Base-by-base conservation (phyloP, 169 alveolate species). In the Plasmodium berghei region DNA sequence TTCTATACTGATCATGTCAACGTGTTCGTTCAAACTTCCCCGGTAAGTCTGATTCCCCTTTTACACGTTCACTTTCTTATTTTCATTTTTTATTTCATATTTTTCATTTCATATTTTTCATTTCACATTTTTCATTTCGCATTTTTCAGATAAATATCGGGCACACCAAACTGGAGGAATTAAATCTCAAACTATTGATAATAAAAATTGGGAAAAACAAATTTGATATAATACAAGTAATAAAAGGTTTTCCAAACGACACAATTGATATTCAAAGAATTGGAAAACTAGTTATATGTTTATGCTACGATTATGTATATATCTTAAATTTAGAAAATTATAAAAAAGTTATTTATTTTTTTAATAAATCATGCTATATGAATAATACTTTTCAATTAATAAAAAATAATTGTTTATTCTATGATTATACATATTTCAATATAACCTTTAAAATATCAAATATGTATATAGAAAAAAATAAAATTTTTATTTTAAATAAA, bases 241-340 rank as follows among this genome's bases (percentile, higher is more conserved):
- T 63, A 56, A 77, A 46, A 56, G 40, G 24, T 1, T 49, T 77
- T 0, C 73, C 89, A 3, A 77, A 77, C 18, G 89, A 52, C 6
- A 45, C 20, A 0, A 8, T 77, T 28, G 89, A 77, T 26, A 45
- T 77, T 20, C 48, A 40, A 18, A 34, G 42, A 28, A 40, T 63
- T 63, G 16, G 66, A 42, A 70, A 77, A 1, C 5, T 77, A 8
- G 40, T 77, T 12, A 58, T 77, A 8, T 77, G 89, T 49, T n/a
- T 77, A 14, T 63, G 89, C 28, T 52, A 77, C 18, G 89, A 77
- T 40, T 77, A 77, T 28, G 20, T 77, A 2, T 77, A 42, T 56
- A 14, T 77, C 16, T 22, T 77, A 54, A 77, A 77, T 52, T 9
- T 62, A 28, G 52, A 18, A 1, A 77, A 12, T 16, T 63, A 77